These are phyloP conservation scores for Suillus sp. DNA, from an alignment of 768 basidiomycete genomes.

Conservation along the genomic window DNA sequence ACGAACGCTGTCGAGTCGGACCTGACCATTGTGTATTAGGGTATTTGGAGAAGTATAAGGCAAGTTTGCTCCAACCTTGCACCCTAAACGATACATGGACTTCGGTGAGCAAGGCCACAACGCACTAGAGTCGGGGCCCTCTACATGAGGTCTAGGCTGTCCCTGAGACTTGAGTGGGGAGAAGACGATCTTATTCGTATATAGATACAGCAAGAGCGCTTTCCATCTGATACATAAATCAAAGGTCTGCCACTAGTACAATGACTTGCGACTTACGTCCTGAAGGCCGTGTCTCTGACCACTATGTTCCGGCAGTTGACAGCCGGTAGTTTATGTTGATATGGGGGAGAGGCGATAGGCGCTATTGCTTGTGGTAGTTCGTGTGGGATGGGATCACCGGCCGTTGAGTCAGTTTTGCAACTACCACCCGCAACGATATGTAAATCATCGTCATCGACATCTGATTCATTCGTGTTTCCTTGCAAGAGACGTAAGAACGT, in stretches of 20 bases:
- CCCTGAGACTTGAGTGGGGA: conserved; percentile 31
- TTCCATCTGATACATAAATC: conserved; percentile 33
- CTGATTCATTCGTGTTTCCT: conserved; percentile 16
- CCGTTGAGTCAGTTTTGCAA: conserved; percentile 13
- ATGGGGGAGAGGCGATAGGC: conserved; percentile 12
- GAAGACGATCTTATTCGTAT: conserved; percentile 38
- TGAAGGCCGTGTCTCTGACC: conserved; percentile 30
- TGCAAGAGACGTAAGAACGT: background rate
- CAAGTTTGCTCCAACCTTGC: conserved; percentile 30
- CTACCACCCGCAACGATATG: conserved; percentile 12
- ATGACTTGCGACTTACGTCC: conserved; percentile 21
- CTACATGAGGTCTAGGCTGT: background rate
- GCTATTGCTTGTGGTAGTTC: background rate
- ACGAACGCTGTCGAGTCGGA: conserved; percentile 23
- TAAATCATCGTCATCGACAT: background rate
- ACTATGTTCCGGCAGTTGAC: conserved; percentile 27
- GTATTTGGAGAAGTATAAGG: background rate
- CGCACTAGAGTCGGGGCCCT: conserved; percentile 5
- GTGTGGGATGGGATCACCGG: background rate
- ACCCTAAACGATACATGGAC: conserved; percentile 46
- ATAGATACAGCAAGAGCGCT: conserved; percentile 42
- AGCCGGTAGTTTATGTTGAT: background rate
- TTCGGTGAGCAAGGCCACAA: conserved; percentile 40
- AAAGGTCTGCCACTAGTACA: background rate
- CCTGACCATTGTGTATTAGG: conserved; percentile 12